Conservation (phyloP, 1,139 yeast species). For the Citeromyces hawaiiensis region DNA sequence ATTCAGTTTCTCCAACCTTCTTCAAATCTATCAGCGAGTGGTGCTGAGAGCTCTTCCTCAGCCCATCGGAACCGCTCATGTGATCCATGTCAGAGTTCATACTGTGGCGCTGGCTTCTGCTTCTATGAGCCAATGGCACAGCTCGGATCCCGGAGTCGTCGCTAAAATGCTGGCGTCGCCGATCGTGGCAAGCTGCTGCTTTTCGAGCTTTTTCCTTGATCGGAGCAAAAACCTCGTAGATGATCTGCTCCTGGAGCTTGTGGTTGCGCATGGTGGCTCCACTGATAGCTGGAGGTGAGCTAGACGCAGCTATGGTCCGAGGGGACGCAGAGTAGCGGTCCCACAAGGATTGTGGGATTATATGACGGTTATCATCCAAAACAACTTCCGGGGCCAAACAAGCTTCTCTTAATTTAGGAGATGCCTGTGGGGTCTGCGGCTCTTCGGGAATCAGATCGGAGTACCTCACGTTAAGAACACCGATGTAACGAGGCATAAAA, state of each 20-base stretch:
- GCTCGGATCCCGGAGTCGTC: neutral
- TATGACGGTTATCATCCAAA: conserved; percentile 78
- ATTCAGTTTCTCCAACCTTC: conserved; percentile 7
- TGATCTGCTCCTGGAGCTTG: conserved; percentile 48
- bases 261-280: conserved; percentile 59
- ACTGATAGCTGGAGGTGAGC: conserved; percentile 14
- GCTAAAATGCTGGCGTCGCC: neutral
- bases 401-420: conserved; percentile 10
- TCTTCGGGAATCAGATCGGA: conserved; percentile 29
- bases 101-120: neutral
- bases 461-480: conserved; percentile 85
- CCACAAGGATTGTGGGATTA: conserved; percentile 71
- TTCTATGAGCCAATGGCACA: neutral
- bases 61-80: neutral
- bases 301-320: conserved; percentile 5
- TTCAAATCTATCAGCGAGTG: conserved; percentile 11
- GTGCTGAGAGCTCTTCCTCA: conserved; percentile 6
- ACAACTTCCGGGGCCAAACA: conserved; percentile 64
- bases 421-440: neutral
- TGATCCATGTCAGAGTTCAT: neutral
- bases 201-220: conserved; percentile 16
- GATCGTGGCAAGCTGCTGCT: conserved; percentile 4
- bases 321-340: conserved; percentile 31
- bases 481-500: conserved; percentile 90
- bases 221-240: conserved; percentile 61